Conservation (phyloP, 2,329 filamentous ascomycete species). For the Monilinia vaccinii-corymbosi region DNA sequence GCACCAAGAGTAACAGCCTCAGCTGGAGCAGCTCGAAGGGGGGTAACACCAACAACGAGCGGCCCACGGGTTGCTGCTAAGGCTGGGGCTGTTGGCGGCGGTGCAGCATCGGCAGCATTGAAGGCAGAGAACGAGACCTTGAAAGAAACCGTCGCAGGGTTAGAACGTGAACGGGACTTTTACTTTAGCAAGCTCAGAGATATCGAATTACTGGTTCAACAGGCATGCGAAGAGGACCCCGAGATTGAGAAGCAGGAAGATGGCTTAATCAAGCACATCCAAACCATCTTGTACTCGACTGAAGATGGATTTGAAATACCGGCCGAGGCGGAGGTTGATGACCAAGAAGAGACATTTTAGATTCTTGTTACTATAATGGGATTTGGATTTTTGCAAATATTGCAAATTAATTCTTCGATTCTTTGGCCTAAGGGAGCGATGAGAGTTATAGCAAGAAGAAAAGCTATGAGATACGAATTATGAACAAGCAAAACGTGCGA, state of each 20-base stretch:
- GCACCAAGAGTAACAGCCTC: conserved; percentile 39
- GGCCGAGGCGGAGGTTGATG: conserved; percentile 54
- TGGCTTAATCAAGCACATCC: conserved; percentile 88
- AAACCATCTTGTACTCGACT: conserved; percentile 93
- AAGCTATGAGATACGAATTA: conserved; percentile 18
- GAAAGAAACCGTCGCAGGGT: conserved; percentile 88
- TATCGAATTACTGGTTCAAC: conserved; percentile 90
- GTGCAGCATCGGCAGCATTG: conserved; percentile 60
- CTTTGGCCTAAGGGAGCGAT: conserved; percentile 20
- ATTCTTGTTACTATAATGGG: conserved; percentile 17
- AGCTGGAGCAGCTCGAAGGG: conserved; percentile 35
- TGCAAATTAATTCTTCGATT: conserved; percentile 14
- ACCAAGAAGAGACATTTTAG: conserved; percentile 74
- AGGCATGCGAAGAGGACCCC: conserved; percentile 84
- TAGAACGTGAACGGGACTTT: conserved; percentile 95
- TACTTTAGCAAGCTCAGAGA: conserved; percentile 98
- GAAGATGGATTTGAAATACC: conserved; percentile 91
- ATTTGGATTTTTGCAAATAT: conserved; percentile 11
- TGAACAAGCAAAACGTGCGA: conserved; percentile 12
- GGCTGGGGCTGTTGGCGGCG: conserved; percentile 35
- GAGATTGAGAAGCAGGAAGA: conserved; percentile 92
- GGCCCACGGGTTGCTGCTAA: conserved; percentile 36
- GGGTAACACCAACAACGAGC: conserved; percentile 34
- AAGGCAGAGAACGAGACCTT: conserved; percentile 78
- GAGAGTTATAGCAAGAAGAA: conserved; percentile 16